Base-by-base conservation (phyloP, 805 yeast genomes). In the Grigorovia humatica region DNA sequence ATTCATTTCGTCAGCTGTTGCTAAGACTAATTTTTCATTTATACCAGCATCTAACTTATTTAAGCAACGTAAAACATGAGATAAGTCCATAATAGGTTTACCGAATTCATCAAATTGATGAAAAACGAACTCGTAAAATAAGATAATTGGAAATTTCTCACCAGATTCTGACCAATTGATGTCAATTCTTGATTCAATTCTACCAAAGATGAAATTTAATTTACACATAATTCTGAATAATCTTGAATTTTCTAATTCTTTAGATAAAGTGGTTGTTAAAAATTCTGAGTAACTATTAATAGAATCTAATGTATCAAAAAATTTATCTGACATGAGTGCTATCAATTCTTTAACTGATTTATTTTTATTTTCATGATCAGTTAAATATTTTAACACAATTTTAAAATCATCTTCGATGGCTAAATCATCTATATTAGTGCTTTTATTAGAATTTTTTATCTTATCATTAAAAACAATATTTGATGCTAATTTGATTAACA, bases 1-100 rank as follows among this genome's bases (percentile, higher is more conserved):
- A 46, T 80, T 83, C 71, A 82, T 83, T 63, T 88, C 96, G 65
- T 90, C 96, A 11, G 84, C 78, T 38, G 93, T 83, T 0, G 88
- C 88, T 49, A 93, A 74, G 64, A 90, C 71, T 15, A 93, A 69
- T 57, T 79, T 81, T 68, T 93, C 99, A 49, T 87, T 89, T 38
- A 84, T 76, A 1, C 97, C 98, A 6, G 91, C 95, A 64, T 93
- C 99, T 57, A 93, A 72, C 68, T 91, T 93, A 69, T 91, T 91
- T 61, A 93, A 71, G 59, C 85, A 79, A 48, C 80, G 73, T 54
- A 93, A 70, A 6, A 89, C 90, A 65, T 88, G 88, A 0, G 89
- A 82, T 59, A 93, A 72, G 67, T 93, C 96, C 52, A 88, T 70
- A 1, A 82, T 78, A 2, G 96, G 89, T 59, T 77, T 76, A 13